Percentiles rank a stretch among this genome's conserved stretches.
Conservation (phyloP, 169 alveolate species). For the Eimeria maxima region DNA sequence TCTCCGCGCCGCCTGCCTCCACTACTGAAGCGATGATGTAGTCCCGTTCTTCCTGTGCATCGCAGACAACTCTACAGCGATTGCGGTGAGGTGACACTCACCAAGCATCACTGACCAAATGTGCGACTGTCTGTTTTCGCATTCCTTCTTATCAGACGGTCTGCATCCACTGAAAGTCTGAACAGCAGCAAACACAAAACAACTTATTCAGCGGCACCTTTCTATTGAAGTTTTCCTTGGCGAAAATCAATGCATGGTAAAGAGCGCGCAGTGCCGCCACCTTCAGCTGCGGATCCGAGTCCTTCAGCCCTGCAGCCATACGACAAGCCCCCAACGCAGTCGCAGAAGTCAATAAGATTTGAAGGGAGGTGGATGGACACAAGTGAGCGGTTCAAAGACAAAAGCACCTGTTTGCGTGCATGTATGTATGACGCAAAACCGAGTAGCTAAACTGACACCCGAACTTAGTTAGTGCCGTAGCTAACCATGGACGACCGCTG, state of each 20-base stretch:
- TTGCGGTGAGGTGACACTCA: background rate
- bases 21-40: conserved; percentile 76
- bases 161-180: background rate
- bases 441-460: background rate
- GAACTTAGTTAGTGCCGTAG: background rate
- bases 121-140: background rate
- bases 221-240: conserved; percentile 76
- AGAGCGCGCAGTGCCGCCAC: conserved; percentile 88
- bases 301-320: conserved; percentile 83
- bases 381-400: too few species aligned
- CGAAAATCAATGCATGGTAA: conserved; percentile 86
- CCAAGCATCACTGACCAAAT: background rate
- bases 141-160: background rate
- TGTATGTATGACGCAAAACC: background rate
- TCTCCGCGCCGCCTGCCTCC: conserved; percentile 75
- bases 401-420: too few species aligned
- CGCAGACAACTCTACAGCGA: background rate
- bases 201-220: conserved; percentile 37
- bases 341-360: background rate
- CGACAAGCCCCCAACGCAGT: background rate
- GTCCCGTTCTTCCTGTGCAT: conserved; percentile 75
- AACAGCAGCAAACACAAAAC: background rate
- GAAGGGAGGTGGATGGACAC: too few species aligned
- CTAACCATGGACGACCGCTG: conserved; percentile 87
- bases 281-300: conserved; percentile 85